Conservation (phyloP, 331 rosid species). For the Prunus yedoensis region DNA sequence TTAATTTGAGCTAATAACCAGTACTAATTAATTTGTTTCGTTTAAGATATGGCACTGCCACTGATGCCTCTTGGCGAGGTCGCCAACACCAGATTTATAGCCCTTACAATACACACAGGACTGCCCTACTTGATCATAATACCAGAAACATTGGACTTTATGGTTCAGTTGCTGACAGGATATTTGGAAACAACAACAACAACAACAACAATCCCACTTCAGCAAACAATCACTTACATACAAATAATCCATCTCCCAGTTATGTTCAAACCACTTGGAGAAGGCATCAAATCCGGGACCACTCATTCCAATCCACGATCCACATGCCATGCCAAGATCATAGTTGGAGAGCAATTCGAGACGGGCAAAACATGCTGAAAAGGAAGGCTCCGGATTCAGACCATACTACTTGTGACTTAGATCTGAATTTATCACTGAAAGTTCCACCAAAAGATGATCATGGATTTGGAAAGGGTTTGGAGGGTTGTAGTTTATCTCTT, state of each 20-base stretch:
- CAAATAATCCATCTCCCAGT: neutral
- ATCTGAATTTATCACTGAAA: conserved; percentile 47
- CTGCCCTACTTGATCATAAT: conserved; percentile 9
- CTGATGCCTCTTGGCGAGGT: conserved; percentile 16
- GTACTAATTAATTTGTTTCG: neutral
- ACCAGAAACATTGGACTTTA: conserved; percentile 15
- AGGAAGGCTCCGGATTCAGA: conserved; percentile 28
- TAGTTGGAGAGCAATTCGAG: conserved; percentile 8
- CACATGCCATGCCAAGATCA: conserved; percentile 20
- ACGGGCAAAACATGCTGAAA: conserved; percentile 22
- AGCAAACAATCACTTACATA: conserved; percentile 6
- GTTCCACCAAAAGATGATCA: conserved; percentile 24
- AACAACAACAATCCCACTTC: neutral
- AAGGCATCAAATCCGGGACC: conserved; percentile 11
- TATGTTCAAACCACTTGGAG: conserved; percentile 10
- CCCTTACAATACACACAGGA: conserved; percentile 14
- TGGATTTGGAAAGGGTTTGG: neutral
- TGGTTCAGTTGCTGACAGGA: conserved; percentile 27
- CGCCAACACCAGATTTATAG: conserved; percentile 26
- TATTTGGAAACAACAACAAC: conserved; percentile 24
- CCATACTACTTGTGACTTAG: conserved; percentile 20
- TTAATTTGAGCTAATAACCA: neutral
- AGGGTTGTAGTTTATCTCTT: conserved; percentile 36
- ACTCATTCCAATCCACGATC: neutral
- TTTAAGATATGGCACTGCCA: conserved; percentile 17